These are phyloP conservation scores for Wickerhamiella parazyma DNA, from an alignment of 805 yeast species.

Conservation along the genomic window DNA sequence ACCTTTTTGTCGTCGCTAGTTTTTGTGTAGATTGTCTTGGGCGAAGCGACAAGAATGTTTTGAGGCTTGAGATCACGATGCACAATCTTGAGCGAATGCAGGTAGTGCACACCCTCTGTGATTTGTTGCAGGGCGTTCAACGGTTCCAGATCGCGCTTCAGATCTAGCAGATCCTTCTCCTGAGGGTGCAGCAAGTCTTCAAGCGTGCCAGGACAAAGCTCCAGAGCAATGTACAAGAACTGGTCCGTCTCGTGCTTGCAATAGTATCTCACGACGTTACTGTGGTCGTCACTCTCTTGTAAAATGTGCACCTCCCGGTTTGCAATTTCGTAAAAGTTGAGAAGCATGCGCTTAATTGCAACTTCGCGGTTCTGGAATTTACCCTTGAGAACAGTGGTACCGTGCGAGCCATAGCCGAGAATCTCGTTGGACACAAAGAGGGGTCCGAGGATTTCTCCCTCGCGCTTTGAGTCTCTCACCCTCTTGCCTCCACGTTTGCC, in stretches of 20 bases:
- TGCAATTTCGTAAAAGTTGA: constrained; percentile 89
- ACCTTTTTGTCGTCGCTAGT: constrained; percentile 12
- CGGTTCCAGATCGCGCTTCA: constrained; percentile 27
- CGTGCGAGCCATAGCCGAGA: constrained; percentile 94
- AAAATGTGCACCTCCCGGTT: constrained; percentile 76
- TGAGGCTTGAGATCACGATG: constrained; percentile 94
- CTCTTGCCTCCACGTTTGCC: constrained; percentile 78
- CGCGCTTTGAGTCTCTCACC: constrained; percentile 19
- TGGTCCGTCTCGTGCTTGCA: constrained; percentile 85
- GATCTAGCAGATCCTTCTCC: not conserved
- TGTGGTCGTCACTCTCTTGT: constrained; percentile 93
- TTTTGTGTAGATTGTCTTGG: constrained; percentile 25
- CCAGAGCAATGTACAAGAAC: constrained; percentile 85
- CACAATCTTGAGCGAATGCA: constrained; percentile 81
- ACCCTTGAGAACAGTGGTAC: constrained; percentile 88
- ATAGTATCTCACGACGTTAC: constrained; percentile 83
- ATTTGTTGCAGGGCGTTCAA: constrained; percentile 49
- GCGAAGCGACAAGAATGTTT: constrained; percentile 70
- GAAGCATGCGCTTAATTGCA: constrained; percentile 86
- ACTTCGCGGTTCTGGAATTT: constrained; percentile 85
- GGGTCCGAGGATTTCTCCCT: constrained; percentile 12
- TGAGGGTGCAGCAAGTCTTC: constrained; percentile 50
- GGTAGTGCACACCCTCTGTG: constrained; percentile 69
- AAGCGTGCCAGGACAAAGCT: constrained; percentile 75
- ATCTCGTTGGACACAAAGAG: constrained; percentile 47